Conservation (phyloP, 2,329 filamentous ascomycete genomes). For the Neoarthrinium moseri region DNA sequence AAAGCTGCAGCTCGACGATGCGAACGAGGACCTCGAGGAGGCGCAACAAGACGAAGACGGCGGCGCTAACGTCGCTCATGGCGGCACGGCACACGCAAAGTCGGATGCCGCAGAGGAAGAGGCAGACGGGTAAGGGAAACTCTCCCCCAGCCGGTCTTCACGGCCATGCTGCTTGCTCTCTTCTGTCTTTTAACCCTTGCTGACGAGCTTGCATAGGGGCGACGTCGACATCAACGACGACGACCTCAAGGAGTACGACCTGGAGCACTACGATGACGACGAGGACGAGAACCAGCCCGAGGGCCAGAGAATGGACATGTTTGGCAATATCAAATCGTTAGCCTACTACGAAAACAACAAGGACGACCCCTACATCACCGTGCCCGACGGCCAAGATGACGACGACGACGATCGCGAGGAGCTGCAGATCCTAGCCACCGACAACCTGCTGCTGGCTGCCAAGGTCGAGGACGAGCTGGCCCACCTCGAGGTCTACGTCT, state of each 20-base stretch:
- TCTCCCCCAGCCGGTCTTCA: background rate
- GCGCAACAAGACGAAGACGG: slow-evolving; percentile 51
- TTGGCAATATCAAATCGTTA: slow-evolving; percentile 90
- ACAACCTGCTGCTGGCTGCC: slow-evolving; percentile 88
- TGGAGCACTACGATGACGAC: slow-evolving; percentile 94
- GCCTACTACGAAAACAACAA: slow-evolving; percentile 93
- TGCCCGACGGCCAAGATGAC: slow-evolving; percentile 68
- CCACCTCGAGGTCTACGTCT: slow-evolving; percentile 95
- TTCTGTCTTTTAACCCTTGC: background rate
- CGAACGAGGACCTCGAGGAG: slow-evolving; percentile 78
- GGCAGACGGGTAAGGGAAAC: slow-evolving; percentile 22
- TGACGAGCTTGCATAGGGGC: background rate
- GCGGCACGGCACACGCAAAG: slow-evolving; percentile 21
- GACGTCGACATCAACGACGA: slow-evolving; percentile 66
- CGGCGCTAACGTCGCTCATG: slow-evolving; percentile 15
- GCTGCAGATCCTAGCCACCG: slow-evolving; percentile 85
- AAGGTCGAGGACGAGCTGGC: slow-evolving; percentile 97
- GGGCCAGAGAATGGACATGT: slow-evolving; percentile 81
- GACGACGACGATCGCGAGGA: slow-evolving; percentile 91
- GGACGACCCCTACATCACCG: slow-evolving; percentile 94
- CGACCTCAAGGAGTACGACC: slow-evolving; percentile 91
- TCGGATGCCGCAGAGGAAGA: slow-evolving; percentile 22
- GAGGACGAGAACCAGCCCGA: slow-evolving; percentile 61
- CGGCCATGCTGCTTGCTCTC: background rate
- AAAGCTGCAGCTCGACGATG: slow-evolving; percentile 84